These are phyloP conservation scores for Aspergillus cejpii DNA, from an alignment of 2,329 filamentous ascomycete species.

Conservation along the genomic window DNA sequence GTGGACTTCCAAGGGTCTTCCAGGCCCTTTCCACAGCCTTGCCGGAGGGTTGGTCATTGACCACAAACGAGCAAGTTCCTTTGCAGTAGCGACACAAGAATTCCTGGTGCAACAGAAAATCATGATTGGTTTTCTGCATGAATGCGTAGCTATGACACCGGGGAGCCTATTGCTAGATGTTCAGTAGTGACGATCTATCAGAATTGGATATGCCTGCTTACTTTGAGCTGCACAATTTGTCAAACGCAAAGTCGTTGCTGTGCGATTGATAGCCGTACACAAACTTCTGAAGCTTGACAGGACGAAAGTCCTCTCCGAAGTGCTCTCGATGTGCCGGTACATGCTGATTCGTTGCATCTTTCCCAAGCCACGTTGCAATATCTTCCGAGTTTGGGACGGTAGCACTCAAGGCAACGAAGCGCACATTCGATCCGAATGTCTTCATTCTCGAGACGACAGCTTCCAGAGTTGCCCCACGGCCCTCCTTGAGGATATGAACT, in stretches of 20 bases:
- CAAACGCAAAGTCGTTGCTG: constrained; percentile 69
- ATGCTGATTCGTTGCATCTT: constrained; percentile 52
- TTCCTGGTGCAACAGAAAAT: constrained; percentile 75
- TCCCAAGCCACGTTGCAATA: constrained; percentile 73
- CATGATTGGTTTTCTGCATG: constrained; percentile 67
- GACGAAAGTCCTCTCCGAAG: constrained; percentile 74
- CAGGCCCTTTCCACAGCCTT: constrained; percentile 59
- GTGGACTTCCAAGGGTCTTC: constrained; percentile 45
- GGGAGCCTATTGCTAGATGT: constrained; percentile 48
- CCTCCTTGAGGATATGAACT: constrained; percentile 77
- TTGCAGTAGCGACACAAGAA: constrained; percentile 62
- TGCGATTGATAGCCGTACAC: constrained; percentile 63
- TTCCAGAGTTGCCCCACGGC: constrained; percentile 71
- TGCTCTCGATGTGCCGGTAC: constrained; percentile 60
- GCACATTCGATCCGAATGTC: constrained; percentile 64
- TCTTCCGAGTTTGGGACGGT: constrained; percentile 78
- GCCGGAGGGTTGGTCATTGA: constrained; percentile 44
- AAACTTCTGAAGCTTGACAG: constrained; percentile 67
- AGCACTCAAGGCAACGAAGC: constrained; percentile 75
- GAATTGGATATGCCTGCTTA: constrained; percentile 24
- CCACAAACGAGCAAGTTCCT: constrained; percentile 62
- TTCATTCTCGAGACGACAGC: constrained; percentile 85
- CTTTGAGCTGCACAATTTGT: constrained; percentile 60
- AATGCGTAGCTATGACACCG: constrained; percentile 60
- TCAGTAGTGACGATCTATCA: neutral